These are phyloP conservation scores for Aspergillus cristatus DNA, from an alignment of 495 filamentous ascomycete genomes.

Conservation along the genomic window DNA sequence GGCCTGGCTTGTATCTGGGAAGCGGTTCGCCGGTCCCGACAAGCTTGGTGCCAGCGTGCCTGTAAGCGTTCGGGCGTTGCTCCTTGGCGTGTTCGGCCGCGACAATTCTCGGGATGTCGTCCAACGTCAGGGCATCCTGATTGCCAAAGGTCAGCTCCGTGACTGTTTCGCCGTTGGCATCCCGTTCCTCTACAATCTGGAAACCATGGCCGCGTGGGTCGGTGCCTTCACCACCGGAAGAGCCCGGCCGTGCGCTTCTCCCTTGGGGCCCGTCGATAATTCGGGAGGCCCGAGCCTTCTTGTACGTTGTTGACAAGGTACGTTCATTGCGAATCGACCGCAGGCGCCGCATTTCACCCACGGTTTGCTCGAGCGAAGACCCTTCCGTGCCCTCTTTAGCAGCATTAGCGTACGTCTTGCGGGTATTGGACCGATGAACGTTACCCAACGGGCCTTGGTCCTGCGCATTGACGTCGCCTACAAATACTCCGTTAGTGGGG, in stretches of 20 bases:
- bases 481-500: constrained; percentile 6
- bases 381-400: constrained; percentile 48
- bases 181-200: constrained; percentile 82
- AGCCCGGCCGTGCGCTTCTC: constrained; percentile 65
- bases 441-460: constrained; percentile 39
- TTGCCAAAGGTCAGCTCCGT: constrained; percentile 77
- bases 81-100: constrained; percentile 92
- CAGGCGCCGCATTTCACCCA: constrained; percentile 86
- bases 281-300: constrained; percentile 78
- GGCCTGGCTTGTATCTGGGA: constrained; percentile 60
- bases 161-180: constrained; percentile 60
- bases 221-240: constrained; percentile 57
- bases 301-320: constrained; percentile 82
- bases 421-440: constrained; percentile 51
- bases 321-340: constrained; percentile 91
- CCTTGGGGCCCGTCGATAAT: constrained; percentile 91
- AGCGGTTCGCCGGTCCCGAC: constrained; percentile 54
- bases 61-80: constrained; percentile 76
- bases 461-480: constrained; percentile 63
- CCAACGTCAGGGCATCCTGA: constrained; percentile 83
- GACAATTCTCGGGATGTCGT: constrained; percentile 96
- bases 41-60: constrained; percentile 65
- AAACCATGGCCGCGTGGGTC: constrained; percentile 50
- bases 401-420: constrained; percentile 61
- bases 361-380: constrained; percentile 86